Percentiles rank a stretch among this genome's conserved stretches.
These are phyloP conservation scores for Eleusine coracana DNA, from an alignment of 176 grass and related monocot genomes.

Conservation along the genomic window DNA sequence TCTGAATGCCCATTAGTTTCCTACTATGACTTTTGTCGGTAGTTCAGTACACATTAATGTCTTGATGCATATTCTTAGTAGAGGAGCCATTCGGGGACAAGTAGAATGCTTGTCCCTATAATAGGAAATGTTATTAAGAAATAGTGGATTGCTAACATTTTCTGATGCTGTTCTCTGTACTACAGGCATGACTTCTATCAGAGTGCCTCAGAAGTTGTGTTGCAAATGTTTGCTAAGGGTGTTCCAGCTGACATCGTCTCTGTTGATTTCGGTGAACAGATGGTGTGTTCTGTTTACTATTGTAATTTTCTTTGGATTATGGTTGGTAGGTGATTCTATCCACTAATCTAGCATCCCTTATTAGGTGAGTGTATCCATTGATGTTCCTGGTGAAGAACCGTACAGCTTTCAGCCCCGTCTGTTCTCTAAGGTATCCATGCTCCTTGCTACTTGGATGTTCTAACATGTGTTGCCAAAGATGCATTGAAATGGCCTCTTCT, in stretches of 20 bases:
- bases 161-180: constrained; percentile 17
- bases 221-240: constrained; percentile 82
- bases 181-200: constrained; percentile 89
- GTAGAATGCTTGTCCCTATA: background rate
- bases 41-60: background rate
- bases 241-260: constrained; percentile 64
- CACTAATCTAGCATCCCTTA: background rate
- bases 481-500: background rate
- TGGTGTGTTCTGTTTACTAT: constrained; percentile 54
- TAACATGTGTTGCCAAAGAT: background rate
- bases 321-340: background rate
- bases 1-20: background rate
- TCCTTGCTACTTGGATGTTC: background rate
- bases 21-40: too few relatives aligned
- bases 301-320: constrained; percentile 14
- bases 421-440: constrained; percentile 62
- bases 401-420: constrained; percentile 80
- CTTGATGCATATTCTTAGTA: background rate
- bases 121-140: background rate
- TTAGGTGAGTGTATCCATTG: constrained; percentile 79
- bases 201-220: constrained; percentile 62
- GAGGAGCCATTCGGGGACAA: background rate
- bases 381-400: constrained; percentile 60
- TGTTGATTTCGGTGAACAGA: constrained; percentile 90
- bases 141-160: constrained; percentile 5